A percentile compares a stretch with the other conserved stretches of the same genome.
phyloP scores from a whole-genome alignment of 306 rosid species.

The Astragalus membranaceus region DNA sequence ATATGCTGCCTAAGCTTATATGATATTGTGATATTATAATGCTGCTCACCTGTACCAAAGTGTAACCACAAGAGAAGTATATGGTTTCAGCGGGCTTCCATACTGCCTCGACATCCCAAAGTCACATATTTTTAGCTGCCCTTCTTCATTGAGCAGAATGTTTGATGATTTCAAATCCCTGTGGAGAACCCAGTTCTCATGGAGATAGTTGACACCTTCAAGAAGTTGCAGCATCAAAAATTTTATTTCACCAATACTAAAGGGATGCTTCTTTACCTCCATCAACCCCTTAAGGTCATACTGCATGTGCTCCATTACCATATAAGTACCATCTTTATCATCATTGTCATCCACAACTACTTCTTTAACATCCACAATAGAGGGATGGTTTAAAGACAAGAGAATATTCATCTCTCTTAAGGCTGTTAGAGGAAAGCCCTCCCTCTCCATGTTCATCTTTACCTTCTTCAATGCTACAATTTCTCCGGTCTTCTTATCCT shows the following conservation, averaged over 20 bases:
- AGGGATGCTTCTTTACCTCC: slow-evolving; percentile 62
- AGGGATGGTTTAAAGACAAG: slow-evolving; percentile 69
- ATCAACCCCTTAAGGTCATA: slow-evolving; percentile 64
- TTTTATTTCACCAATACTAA: slow-evolving; percentile 72
- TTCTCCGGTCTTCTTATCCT: slow-evolving; percentile 74
- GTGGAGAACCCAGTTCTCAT: slow-evolving; percentile 92
- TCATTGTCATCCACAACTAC: slow-evolving; percentile 69
- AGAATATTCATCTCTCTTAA: slow-evolving; percentile 96
- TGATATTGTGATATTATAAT: neutral
- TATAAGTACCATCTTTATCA: slow-evolving; percentile 61
- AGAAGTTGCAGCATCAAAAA: slow-evolving; percentile 63
- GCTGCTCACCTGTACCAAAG: slow-evolving; percentile 83
- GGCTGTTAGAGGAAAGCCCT: slow-evolving; percentile 79
- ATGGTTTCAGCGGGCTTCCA: slow-evolving; percentile 80
- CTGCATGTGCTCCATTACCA: slow-evolving; percentile 97
- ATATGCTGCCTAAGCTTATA: neutral
- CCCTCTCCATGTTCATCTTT: slow-evolving; percentile 70
- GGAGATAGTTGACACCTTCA: slow-evolving; percentile 84
- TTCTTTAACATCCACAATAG: slow-evolving; percentile 82
- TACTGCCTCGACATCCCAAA: slow-evolving; percentile 91
- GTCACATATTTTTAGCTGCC: slow-evolving; percentile 85
- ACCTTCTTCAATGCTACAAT: slow-evolving; percentile 90
- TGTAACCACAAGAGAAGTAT: slow-evolving; percentile 85
- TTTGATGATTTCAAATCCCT: slow-evolving; percentile 93
- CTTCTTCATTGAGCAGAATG: slow-evolving; percentile 65